These are phyloP conservation scores for Aspergillus arachidicola DNA, from an alignment of 2,329 filamentous ascomycete genomes.

Conservation along the genomic window DNA sequence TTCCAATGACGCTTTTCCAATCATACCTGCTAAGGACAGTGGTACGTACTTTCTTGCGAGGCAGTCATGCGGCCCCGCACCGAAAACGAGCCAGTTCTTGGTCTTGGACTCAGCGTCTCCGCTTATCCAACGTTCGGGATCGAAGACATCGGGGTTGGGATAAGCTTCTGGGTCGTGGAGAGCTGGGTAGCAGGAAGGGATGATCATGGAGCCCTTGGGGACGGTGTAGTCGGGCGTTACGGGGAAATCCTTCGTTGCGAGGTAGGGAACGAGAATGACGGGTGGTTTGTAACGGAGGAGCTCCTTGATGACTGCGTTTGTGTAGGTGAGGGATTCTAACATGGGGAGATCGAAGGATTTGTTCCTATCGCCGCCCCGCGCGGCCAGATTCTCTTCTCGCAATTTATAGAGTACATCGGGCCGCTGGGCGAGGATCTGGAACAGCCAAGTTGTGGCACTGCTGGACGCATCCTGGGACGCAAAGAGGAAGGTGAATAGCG, in stretches of 20 bases:
- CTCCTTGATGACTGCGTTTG: constrained; percentile 57
- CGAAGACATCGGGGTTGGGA: constrained; percentile 50
- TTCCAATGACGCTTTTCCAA: constrained; percentile 55
- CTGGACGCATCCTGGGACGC: constrained; percentile 58
- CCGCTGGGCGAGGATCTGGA: constrained; percentile 55
- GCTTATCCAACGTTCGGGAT: constrained; percentile 57
- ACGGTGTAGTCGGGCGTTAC: constrained; percentile 53
- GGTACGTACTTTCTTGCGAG: constrained; percentile 55
- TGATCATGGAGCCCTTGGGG: constrained; percentile 53
- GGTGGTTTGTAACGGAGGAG: constrained; percentile 56
- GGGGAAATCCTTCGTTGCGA: constrained; percentile 52
- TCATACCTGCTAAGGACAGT: constrained; percentile 55
- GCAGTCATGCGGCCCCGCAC: constrained; percentile 55
- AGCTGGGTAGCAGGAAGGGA: constrained; percentile 56
- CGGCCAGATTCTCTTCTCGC: constrained; percentile 52
- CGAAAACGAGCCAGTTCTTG: constrained; percentile 60
- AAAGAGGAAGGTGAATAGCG: constrained; percentile 58
- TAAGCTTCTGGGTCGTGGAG: constrained; percentile 55
- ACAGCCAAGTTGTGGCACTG: constrained; percentile 57
- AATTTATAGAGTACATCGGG: constrained; percentile 52
- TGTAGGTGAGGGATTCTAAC: constrained; percentile 55
- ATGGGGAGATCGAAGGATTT: constrained; percentile 49
- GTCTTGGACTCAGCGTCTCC: constrained; percentile 55
- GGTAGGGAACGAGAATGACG: constrained; percentile 59
- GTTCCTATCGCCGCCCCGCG: constrained; percentile 46